phyloP scores from a whole-genome alignment of 352 stramenopile genomes.

The Bremia lactucae region DNA sequence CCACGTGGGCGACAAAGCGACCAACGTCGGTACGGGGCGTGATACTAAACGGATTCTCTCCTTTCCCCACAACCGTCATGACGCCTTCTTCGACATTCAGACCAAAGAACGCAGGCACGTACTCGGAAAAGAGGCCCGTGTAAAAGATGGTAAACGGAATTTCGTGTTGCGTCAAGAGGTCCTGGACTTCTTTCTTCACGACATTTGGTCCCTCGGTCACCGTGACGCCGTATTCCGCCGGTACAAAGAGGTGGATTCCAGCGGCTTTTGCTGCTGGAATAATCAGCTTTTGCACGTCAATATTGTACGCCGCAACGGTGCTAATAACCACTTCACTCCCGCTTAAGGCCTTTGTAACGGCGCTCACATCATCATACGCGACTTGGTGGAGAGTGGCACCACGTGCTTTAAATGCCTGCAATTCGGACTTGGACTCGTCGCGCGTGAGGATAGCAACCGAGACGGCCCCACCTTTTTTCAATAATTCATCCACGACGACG shows the following conservation, averaged over 20 bases:
- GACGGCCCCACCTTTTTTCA: conserved; percentile 8
- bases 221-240: conserved; percentile 10
- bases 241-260: conserved; percentile 20
- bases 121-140: conserved; percentile 15
- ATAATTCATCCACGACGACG: conserved; percentile 15
- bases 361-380: conserved; percentile 11
- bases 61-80: conserved; percentile 15
- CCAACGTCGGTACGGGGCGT: conserved; percentile 6
- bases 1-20: conserved; percentile 16
- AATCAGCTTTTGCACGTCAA: conserved; percentile 8
- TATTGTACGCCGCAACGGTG: conserved; percentile 1
- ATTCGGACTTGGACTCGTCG: conserved; percentile 10
- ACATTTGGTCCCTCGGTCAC: conserved; percentile 9
- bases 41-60: conserved; percentile 14
- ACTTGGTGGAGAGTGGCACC: conserved; percentile 15
- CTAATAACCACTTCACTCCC: conserved; percentile 12
- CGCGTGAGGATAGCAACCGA: conserved; percentile 19
- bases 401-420: conserved; percentile 19
- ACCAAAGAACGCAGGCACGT: conserved; percentile 4
- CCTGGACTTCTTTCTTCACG: conserved; percentile 13
- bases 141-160: conserved; percentile 20
- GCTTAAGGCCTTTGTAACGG: conserved; percentile 11
- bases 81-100: conserved; percentile 13
- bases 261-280: conserved; percentile 13
- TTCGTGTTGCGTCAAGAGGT: conserved; percentile 13